phyloP scores from a whole-genome alignment of 2,329 filamentous ascomycete species.

The Paraphaeosphaeria minitans region DNA sequence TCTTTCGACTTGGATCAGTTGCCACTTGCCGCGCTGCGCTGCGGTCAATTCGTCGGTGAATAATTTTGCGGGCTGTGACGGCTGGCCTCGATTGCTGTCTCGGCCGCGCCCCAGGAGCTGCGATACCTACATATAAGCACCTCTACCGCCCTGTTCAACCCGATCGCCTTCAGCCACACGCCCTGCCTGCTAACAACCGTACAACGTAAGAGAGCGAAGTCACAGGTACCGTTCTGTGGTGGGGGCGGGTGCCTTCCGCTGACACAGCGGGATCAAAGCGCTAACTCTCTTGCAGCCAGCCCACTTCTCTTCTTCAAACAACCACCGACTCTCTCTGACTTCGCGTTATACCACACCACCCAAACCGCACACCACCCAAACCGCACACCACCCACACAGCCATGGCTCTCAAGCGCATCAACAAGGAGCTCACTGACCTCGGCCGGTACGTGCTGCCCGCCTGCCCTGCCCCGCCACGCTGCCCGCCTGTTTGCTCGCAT shows the following conservation, averaged over 20 bases:
- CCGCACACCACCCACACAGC: constrained; percentile 23
- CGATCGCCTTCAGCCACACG: constrained; percentile 11
- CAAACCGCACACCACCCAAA: constrained; percentile 22
- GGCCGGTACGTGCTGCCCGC: constrained; percentile 67
- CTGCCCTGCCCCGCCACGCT: constrained; percentile 23
- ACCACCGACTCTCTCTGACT: constrained; percentile 32
- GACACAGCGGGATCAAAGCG: constrained; percentile 38
- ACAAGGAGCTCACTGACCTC: constrained; percentile 90
- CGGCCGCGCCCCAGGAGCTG: constrained; percentile 21
- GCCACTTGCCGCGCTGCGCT: constrained; percentile 29
- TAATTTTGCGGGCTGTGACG: constrained; percentile 33
- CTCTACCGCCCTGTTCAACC: constrained; percentile 13
- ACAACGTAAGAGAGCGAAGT: constrained; percentile 6
- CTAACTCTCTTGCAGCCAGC: constrained; percentile 40
- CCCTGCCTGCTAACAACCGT: neutral
- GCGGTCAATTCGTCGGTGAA: constrained; percentile 37
- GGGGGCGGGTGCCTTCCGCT: constrained; percentile 34
- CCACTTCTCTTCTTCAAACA: constrained; percentile 42
- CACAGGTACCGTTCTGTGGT: constrained; percentile 26
- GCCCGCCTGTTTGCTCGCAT: constrained; percentile 45
- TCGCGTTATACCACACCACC: constrained; percentile 18
- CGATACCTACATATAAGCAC: constrained; percentile 31
- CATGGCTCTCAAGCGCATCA: constrained; percentile 93
- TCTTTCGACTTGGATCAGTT: constrained; percentile 38
- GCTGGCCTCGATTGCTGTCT: constrained; percentile 20